Conservation (phyloP, 192 early-diverging fungal species). For the Rhizophagus sp. region DNA sequence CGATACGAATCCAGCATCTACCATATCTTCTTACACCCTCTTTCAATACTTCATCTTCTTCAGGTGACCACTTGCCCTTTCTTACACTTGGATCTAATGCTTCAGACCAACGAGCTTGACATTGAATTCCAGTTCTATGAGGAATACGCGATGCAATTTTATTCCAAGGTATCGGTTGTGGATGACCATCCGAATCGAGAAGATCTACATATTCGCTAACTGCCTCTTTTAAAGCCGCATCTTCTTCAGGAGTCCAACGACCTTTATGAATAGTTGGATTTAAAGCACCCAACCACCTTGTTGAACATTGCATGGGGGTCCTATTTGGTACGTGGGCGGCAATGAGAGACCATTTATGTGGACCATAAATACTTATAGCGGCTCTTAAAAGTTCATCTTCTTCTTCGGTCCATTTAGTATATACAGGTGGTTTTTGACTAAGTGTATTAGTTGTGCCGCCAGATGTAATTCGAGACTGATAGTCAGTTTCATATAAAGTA, state of each 20-base stretch:
- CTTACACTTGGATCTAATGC: slow-evolving; percentile 56
- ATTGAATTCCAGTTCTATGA: slow-evolving; percentile 59
- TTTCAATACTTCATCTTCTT: slow-evolving; percentile 57
- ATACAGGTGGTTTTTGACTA: slow-evolving; percentile 40
- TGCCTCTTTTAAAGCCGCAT: slow-evolving; percentile 42
- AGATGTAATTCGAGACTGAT: not conserved
- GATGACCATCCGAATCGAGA: slow-evolving; percentile 39
- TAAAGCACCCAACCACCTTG: slow-evolving; percentile 49
- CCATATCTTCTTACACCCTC: slow-evolving; percentile 47
- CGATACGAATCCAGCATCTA: slow-evolving; percentile 61
- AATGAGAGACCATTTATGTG: slow-evolving; percentile 52
- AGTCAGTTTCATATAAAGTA: not conserved
- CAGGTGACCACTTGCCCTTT: slow-evolving; percentile 53
- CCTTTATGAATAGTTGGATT: slow-evolving; percentile 56
- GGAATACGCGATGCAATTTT: slow-evolving; percentile 49
- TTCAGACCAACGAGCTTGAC: slow-evolving; percentile 62
- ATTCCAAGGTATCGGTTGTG: slow-evolving; percentile 50
- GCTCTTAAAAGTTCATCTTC: slow-evolving; percentile 46
- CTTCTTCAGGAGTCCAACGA: slow-evolving; percentile 52
- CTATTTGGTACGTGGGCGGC: slow-evolving; percentile 52
- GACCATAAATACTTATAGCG: slow-evolving; percentile 46
- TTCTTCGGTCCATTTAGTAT: slow-evolving; percentile 49
- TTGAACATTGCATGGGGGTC: slow-evolving; percentile 56
- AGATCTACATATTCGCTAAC: slow-evolving; percentile 41
- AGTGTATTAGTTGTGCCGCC: not conserved